A percentile compares a stretch with the other conserved stretches of the same genome.
Conservation (phyloP, 306 rosid genomes). For the Carpinus viminea region DNA sequence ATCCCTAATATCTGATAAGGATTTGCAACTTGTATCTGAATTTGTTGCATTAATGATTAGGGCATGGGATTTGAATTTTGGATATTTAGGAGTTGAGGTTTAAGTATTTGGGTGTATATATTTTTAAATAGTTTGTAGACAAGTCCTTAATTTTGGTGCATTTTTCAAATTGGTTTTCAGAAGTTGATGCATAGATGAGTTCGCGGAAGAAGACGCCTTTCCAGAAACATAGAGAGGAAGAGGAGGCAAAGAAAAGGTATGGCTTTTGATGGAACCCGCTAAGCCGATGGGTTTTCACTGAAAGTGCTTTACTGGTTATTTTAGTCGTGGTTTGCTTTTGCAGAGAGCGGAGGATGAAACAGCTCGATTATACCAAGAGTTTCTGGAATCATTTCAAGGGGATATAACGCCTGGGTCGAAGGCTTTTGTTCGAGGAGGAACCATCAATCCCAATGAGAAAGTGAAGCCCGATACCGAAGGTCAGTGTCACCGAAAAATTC, state of each 20-base stretch:
- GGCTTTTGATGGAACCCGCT: slow-evolving; percentile 13
- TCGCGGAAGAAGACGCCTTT: slow-evolving; percentile 95
- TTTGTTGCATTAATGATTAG: background rate
- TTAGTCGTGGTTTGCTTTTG: slow-evolving; percentile 26
- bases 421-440: slow-evolving; percentile 95
- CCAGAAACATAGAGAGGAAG: slow-evolving; percentile 97
- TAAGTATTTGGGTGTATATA: background rate
- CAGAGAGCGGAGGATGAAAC: slow-evolving; percentile 99
- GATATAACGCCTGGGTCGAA: slow-evolving; percentile 85
- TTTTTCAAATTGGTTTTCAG: slow-evolving; percentile 32
- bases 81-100: slow-evolving; percentile 9
- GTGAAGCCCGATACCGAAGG: slow-evolving; percentile 71
- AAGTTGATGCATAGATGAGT: slow-evolving; percentile 69
- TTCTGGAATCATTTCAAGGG: slow-evolving; percentile 99
- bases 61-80: background rate
- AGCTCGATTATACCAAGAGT: slow-evolving; percentile 88
- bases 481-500: slow-evolving; percentile 45
- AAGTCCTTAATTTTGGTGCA: background rate
- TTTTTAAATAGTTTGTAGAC: background rate
- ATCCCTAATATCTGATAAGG: background rate
- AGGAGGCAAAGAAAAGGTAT: slow-evolving; percentile 98
- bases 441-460: slow-evolving; percentile 81
- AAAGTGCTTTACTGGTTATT: slow-evolving; percentile 9
- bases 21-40: background rate
- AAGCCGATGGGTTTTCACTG: slow-evolving; percentile 11